These are phyloP conservation scores for Tilletia horrida DNA, from an alignment of 1,284 basidiomycete species.

Conservation along the genomic window DNA sequence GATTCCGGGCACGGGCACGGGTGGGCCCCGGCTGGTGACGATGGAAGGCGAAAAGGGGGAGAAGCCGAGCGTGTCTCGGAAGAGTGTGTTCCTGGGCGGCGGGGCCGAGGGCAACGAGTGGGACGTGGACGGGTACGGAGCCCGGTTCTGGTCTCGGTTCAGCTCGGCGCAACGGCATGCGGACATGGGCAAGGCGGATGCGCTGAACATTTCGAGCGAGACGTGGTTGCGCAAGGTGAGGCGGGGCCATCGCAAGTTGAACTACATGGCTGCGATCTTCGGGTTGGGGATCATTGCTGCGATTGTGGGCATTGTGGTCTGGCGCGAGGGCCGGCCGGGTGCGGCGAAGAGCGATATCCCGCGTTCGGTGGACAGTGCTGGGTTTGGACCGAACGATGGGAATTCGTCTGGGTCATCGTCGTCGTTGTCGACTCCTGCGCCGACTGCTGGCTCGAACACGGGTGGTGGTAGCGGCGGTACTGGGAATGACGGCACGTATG, in stretches of 20 bases:
- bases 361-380: neutral
- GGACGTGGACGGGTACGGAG: constrained; percentile 43
- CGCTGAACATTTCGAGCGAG: constrained; percentile 16
- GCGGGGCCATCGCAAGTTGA: constrained; percentile 26
- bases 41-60: constrained; percentile 36
- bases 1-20: neutral
- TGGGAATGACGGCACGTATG: neutral
- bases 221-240: constrained; percentile 17
- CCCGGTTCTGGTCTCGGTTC: constrained; percentile 49
- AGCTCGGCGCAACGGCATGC: constrained; percentile 36
- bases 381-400: constrained; percentile 2
- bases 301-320: constrained; percentile 43
- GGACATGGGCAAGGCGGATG: constrained; percentile 30
- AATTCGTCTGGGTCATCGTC: neutral
- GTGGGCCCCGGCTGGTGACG: constrained; percentile 9
- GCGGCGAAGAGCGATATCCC: neutral
- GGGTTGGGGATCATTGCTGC: constrained; percentile 31
- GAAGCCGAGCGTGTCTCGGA: constrained; percentile 39
- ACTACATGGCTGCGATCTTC: constrained; percentile 32
- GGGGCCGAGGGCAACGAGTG: constrained; percentile 44
- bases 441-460: neutral
- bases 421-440: neutral
- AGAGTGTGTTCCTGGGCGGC: constrained; percentile 41
- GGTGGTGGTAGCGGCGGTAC: too few species aligned
- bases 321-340: constrained; percentile 31